A percentile compares a stretch with the other conserved stretches of the same genome.
Evolutionary conservation across 257 asterid genomes (phyloP).

Genomic region (Gentiana dahurica): DNA sequence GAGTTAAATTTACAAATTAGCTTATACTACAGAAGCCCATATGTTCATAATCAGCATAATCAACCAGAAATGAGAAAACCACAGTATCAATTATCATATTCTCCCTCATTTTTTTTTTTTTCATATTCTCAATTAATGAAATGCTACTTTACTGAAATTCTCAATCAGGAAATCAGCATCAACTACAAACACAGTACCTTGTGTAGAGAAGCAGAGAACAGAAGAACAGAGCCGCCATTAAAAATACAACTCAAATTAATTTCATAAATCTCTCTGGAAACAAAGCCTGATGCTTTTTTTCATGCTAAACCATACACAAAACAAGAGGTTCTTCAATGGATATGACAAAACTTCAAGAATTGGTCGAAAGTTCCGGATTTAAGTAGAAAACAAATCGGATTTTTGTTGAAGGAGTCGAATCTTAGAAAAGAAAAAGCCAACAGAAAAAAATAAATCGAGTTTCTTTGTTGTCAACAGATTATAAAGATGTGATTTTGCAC

Average conservation of each 20-base stretch:
- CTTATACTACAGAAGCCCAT: background rate
- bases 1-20: background rate
- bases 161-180: background rate
- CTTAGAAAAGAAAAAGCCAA: too few species aligned
- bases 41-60: background rate
- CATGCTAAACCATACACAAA: too few species aligned
- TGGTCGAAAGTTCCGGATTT: too few species aligned
- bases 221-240: slow-evolving; percentile 21
- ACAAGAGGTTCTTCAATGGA: too few species aligned
- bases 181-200: slow-evolving; percentile 9
- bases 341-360: too few species aligned
- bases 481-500: too few species aligned
- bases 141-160: background rate
- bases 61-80: background rate
- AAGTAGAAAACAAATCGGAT: too few species aligned
- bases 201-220: background rate
- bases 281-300: too few species aligned
- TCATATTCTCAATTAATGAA: background rate
- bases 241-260: slow-evolving; percentile 5
- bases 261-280: too few species aligned
- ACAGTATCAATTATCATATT: background rate
- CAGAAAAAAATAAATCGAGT: too few species aligned
- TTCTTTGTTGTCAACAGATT: too few species aligned
- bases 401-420: too few species aligned
- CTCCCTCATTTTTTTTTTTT: background rate